Conservation (phyloP, 495 filamentous ascomycete genomes). For the Hypoxylon fragiforme region DNA sequence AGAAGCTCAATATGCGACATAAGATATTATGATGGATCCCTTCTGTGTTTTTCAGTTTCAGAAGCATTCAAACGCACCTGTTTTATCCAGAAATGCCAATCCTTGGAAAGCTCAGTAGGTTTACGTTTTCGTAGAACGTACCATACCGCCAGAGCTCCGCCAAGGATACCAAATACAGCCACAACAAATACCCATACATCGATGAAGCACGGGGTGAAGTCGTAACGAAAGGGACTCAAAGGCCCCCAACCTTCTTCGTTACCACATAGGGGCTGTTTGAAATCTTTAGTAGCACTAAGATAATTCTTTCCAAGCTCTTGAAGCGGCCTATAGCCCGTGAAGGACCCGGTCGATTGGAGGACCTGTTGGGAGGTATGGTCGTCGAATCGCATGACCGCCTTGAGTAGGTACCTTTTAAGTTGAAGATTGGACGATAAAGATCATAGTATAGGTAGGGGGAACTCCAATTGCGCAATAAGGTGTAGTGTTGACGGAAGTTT, state of each 20-base stretch:
- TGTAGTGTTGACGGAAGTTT: constrained; percentile 31
- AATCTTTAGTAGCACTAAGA: constrained; percentile 44
- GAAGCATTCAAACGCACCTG: constrained; percentile 59
- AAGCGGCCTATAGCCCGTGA: constrained; percentile 52
- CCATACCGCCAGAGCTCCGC: constrained; percentile 74
- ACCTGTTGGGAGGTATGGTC: constrained; percentile 48
- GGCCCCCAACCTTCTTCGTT: constrained; percentile 96
- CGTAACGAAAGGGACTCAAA: constrained; percentile 76
- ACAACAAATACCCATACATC: constrained; percentile 81
- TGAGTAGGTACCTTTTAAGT: neutral
- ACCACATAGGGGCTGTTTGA: constrained; percentile 73
- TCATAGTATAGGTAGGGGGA: constrained; percentile 30
- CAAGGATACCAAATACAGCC: constrained; percentile 73
- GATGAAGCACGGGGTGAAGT: constrained; percentile 96
- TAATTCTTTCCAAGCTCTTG: constrained; percentile 50
- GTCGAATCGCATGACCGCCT: constrained; percentile 39
- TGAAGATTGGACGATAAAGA: constrained; percentile 30
- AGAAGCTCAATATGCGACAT: no score
- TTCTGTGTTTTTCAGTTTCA: neutral
- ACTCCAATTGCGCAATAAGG: constrained; percentile 35
- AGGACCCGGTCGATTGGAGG: constrained; percentile 55
- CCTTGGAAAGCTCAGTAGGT: constrained; percentile 68
- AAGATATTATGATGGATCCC: no score
- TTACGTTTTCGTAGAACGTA: constrained; percentile 64
- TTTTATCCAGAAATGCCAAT: constrained; percentile 96